Evolutionary conservation across 1,284 basidiomycete genomes (phyloP).

Genomic region (Sanguinoderma infundibulare): DNA sequence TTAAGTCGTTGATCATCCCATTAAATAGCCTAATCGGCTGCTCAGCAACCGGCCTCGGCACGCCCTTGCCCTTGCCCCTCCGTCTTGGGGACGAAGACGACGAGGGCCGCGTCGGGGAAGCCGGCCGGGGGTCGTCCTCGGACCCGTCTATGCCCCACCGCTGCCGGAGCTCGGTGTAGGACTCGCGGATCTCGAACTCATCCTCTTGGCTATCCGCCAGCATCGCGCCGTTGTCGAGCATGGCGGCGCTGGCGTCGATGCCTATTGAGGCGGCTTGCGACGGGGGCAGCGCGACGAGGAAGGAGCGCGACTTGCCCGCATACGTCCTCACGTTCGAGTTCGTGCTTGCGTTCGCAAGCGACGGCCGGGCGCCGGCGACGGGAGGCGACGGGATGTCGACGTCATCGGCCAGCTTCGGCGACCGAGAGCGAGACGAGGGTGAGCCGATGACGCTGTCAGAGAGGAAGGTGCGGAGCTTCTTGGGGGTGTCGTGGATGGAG

Average conservation of each 20-base stretch:
- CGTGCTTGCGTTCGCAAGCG: slow-evolving; percentile 14
- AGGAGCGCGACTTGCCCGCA: slow-evolving; percentile 75
- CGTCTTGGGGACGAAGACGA: slow-evolving; percentile 31
- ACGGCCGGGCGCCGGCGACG: slow-evolving; percentile 20
- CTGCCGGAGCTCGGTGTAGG: slow-evolving; percentile 67
- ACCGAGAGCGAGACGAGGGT: slow-evolving; percentile 25
- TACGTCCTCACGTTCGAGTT: slow-evolving; percentile 61
- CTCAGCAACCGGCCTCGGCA: slow-evolving; percentile 22
- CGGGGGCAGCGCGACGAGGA: slow-evolving; percentile 62
- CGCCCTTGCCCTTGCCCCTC: slow-evolving; percentile 38
- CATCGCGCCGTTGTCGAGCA: slow-evolving; percentile 28
- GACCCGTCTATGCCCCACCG: slow-evolving; percentile 79
- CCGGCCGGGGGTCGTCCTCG: slow-evolving; percentile 63
- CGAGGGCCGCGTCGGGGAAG: slow-evolving; percentile 35
- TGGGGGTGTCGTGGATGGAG: slow-evolving; percentile 42
- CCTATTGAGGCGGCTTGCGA: slow-evolving; percentile 32
- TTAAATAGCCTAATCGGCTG: slow-evolving; percentile 34
- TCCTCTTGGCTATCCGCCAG: slow-evolving; percentile 45
- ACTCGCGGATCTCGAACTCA: slow-evolving; percentile 62
- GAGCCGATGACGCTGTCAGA: slow-evolving; percentile 27
- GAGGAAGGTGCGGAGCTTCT: slow-evolving; percentile 25
- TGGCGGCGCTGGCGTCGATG: slow-evolving; percentile 22
- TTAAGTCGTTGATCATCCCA: slow-evolving; percentile 74
- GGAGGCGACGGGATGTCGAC: slow-evolving; percentile 30
- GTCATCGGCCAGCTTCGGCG: slow-evolving; percentile 17